Percentiles rank a stretch among this genome's conserved stretches.
These are phyloP conservation scores for Axilococcus clingmanii DNA, from an alignment of 139 green algal species.

Conservation along the genomic window DNA sequence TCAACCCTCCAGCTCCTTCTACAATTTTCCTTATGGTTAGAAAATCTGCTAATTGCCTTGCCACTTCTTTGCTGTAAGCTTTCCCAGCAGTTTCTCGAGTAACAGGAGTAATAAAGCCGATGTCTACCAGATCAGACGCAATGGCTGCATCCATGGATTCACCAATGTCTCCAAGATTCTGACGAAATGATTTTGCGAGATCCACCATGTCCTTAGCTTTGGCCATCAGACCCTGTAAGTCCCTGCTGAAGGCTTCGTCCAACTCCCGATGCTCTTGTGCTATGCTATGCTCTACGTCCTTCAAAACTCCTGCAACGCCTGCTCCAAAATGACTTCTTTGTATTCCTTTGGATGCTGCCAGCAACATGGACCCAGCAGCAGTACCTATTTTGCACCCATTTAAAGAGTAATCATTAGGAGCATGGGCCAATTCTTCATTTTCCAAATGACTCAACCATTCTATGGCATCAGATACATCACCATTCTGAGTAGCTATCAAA, in stretches of 20 bases:
- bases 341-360: neutral
- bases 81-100: constrained; percentile 69
- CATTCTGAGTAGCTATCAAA: constrained; percentile 17
- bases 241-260: constrained; percentile 5
- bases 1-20: constrained; percentile 56
- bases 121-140: constrained; percentile 59
- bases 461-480: constrained; percentile 4
- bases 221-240: constrained; percentile 67
- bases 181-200: constrained; percentile 60
- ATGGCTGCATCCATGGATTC: constrained; percentile 57
- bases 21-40: constrained; percentile 38
- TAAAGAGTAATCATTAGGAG: neutral
- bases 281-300: neutral
- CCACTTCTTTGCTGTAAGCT: constrained; percentile 77
- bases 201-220: constrained; percentile 72
- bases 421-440: neutral
- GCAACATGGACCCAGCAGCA: neutral
- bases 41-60: constrained; percentile 75
- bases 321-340: neutral
- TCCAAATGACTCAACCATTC: neutral
- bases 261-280: neutral
- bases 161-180: neutral
- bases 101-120: constrained; percentile 84
- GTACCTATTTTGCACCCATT: neutral
- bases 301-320: neutral